Percentiles rank a stretch among this genome's conserved stretches.
Conservation (phyloP, 2,329 filamentous ascomycete genomes). For the Colletotrichum falcatum region DNA sequence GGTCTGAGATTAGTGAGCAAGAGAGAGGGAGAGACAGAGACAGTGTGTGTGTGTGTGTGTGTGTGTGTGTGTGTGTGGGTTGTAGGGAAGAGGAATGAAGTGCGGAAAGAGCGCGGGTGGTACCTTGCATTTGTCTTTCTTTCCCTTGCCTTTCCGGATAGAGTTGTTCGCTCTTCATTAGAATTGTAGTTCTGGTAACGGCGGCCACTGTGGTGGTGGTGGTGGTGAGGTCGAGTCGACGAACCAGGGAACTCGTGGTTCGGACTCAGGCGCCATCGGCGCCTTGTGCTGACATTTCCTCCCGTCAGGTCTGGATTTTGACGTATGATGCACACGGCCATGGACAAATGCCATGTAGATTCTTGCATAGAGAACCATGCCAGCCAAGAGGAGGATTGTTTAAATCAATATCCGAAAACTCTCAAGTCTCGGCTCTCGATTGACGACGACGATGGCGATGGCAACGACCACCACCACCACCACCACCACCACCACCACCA, state of each 20-base stretch:
- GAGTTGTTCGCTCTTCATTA: not conserved
- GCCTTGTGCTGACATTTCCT: not conserved
- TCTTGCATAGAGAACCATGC: not conserved
- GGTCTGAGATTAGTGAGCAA: not conserved
- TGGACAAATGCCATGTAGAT: not conserved
- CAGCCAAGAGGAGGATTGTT: not conserved
- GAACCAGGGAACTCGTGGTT: not conserved
- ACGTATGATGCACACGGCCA: not conserved
- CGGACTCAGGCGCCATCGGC: not conserved
- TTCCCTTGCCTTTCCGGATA: not conserved
- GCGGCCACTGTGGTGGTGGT: not conserved
- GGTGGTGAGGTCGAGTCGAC: not conserved
- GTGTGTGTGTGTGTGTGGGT: too few relatives aligned
- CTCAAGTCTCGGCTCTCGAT: not conserved
- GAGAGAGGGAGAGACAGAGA: not conserved
- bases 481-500: too few relatives aligned
- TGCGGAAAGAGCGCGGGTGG: constrained; percentile 1
- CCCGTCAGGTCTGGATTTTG: not conserved
- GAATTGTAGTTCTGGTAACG: not conserved
- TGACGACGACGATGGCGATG: not conserved
- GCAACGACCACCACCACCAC: too few relatives aligned
- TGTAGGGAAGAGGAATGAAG: not conserved
- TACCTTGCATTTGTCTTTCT: constrained; percentile 3
- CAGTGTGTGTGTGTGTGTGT: too few relatives aligned
- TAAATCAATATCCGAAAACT: constrained; percentile 1